Percentiles rank a stretch among this genome's conserved stretches.
phyloP scores from a whole-genome alignment of 2,329 filamentous ascomycete genomes.

The Scytalidium lignicola region DNA sequence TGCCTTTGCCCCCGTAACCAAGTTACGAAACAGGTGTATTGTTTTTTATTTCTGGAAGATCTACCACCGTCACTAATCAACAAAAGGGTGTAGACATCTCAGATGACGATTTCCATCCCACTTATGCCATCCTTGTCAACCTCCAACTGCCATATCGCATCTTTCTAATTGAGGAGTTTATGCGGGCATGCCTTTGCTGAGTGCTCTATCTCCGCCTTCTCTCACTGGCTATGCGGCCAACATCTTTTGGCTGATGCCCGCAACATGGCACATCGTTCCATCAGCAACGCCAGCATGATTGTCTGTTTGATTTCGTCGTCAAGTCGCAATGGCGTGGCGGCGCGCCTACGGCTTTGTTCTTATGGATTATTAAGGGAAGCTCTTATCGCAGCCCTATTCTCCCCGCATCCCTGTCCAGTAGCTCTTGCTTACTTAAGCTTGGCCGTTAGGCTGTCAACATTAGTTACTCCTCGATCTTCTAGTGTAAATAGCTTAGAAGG shows the following conservation, averaged over 20 bases:
- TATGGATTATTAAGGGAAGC: neutral
- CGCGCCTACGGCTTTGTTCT: no score
- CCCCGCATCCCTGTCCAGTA: neutral
- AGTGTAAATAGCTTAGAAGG: no score
- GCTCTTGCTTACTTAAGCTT: neutral
- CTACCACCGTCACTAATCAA: neutral
- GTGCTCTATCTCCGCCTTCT: constrained; percentile 1
- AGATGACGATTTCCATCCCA: neutral
- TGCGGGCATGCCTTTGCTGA: constrained; percentile 8
- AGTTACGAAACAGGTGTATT: no score
- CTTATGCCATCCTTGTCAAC: neutral
- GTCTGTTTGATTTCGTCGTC: no score
- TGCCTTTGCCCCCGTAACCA: neutral
- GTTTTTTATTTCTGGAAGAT: neutral
- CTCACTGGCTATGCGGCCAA: no score
- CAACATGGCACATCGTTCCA: no score
- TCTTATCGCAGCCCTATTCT: neutral
- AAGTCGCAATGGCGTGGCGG: no score
- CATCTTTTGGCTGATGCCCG: no score
- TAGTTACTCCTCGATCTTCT: no score
- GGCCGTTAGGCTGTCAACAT: no score
- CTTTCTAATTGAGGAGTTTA: neutral
- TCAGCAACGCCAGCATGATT: no score
- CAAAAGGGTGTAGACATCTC: no score
- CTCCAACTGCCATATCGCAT: neutral